Evolutionary conservation across 768 basidiomycete genomes (phyloP).

Genomic region (Agrocybe pediades): DNA sequence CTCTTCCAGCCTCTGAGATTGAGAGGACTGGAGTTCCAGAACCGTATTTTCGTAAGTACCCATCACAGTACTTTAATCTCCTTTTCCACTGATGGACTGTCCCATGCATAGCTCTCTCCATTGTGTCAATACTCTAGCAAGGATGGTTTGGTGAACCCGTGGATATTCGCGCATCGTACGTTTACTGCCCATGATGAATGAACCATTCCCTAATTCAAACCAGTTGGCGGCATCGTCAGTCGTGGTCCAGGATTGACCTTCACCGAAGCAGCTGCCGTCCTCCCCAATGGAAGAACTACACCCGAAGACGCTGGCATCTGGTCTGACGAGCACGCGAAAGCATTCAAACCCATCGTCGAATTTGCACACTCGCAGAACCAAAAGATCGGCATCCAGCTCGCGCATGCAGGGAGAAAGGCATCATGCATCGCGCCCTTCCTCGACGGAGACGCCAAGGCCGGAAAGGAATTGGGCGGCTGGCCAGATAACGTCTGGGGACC

Average conservation of each 20-base stretch:
- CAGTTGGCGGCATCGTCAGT: slow-evolving; percentile 49
- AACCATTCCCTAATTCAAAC: background rate
- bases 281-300: slow-evolving; percentile 57
- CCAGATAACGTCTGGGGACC: slow-evolving; percentile 59
- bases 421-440: slow-evolving; percentile 68
- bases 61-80: background rate
- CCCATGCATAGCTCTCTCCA: slow-evolving; percentile 46
- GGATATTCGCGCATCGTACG: slow-evolving; percentile 66
- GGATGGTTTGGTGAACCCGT: slow-evolving; percentile 51
- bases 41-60: slow-evolving; percentile 49
- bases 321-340: slow-evolving; percentile 45
- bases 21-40: slow-evolving; percentile 52
- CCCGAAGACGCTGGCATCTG: slow-evolving; percentile 65
- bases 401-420: slow-evolving; percentile 76
- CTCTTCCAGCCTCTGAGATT: slow-evolving; percentile 58
- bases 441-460: slow-evolving; percentile 26
- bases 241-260: slow-evolving; percentile 56
- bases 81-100: background rate
- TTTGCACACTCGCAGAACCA: slow-evolving; percentile 73
- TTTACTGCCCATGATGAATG: slow-evolving; percentile 15
- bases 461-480: slow-evolving; percentile 48
- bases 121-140: slow-evolving; percentile 63
- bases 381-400: slow-evolving; percentile 77
- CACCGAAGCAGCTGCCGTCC: slow-evolving; percentile 64
- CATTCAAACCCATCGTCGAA: slow-evolving; percentile 50